Base-by-base conservation (phyloP, 768 basidiomycete species). In the Calvatia gigantea region DNA sequence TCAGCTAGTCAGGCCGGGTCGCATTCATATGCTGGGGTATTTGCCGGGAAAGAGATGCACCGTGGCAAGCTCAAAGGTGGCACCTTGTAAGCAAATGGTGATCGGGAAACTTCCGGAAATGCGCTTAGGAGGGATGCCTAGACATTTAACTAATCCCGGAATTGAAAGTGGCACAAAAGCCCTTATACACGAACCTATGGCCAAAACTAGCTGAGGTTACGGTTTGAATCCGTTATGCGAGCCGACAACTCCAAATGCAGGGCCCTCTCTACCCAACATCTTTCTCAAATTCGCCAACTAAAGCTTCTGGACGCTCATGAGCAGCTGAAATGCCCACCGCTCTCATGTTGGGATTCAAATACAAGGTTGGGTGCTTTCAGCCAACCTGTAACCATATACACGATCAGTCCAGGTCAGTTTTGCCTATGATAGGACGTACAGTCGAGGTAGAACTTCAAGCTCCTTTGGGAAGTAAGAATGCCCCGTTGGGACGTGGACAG, bases 271-370 rank as follows among this genome's bases (percentile, higher is more conserved):
- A 33, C 76, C 76, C 64, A 84, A 85, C 81, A 85, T 85, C 60
- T 70, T 76, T 27, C 77, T 68, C 44, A 86, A 46, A 60, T n/a
- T 84, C 84, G 1, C 60, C 70, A 0, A 70, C 83, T 14, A 86
- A 69, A 2, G 67, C 65, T 4, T 75, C 69, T 0, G 84, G 82
- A 38, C 60, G 65, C 60, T 85, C 84, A 58, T 76, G 62, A 0
- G 83, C 75, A 8, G 82, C 78, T n/a, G 61, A 86, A 85, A 64
- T 85, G 84, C 1, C 84, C 83, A 4, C 84, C 84, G 6, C 63
- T 63, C 1, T 69, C 68, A 51, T 85, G 84, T 14, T 73, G 67
- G 3, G 73, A 67, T 58, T 78, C 73, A 47, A 80, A 83, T 4
- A 84, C 78, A 51, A 60, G 67, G 69, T 60, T 75, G 58, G 44